Base-by-base conservation (phyloP, 2,329 filamentous ascomycete genomes). In the Huntiella moniliformis region DNA sequence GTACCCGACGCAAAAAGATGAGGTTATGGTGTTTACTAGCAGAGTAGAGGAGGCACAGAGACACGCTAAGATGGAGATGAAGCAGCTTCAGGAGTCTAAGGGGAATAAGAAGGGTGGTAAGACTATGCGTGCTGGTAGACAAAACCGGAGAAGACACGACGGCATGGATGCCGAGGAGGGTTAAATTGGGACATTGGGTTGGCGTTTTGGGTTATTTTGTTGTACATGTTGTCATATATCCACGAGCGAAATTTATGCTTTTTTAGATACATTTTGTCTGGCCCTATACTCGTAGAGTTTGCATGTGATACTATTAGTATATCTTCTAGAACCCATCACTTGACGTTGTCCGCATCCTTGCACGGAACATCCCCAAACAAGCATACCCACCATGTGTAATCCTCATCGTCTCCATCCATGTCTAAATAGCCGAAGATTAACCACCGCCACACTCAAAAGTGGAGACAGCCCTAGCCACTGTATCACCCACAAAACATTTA, bases 11-110 rank as follows among this genome's bases (percentile, higher is more conserved):
- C 73, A 78, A 41, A 84, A 85, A 63, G 84, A 91, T 13, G 84
- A 93, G 57, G 83, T 87, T 1, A 82, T 92, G 74, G 70, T 87
- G 0, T 79, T 93, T 60, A 77, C 77, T 53, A 67, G 74, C 46
- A 70, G 83, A 2, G 82, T 93, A 0, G 77, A 82, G 48, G 84
- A 93, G 60, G 87, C 87, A 0, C 85, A 94, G 59, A 70, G 84
- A 40, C 70, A 82, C 46, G 82, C 87, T 0, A 74, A 82, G 42
- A 74, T 71, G 46, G 79, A 92, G 62, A 82, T 94, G 79, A 91
- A 87, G 67, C 70, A 74, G 46, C 59, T 87, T 53, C 72, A 82
- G 46, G 84, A 92, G 52, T 74, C 77, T 57, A 72, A 71, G 53
- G 72, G 71, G 38, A 69, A 60, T 15, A 71, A 60, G 70, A 66